A percentile compares a stretch with the other conserved stretches of the same genome.
Evolutionary conservation across 176 grass and related monocot genomes (phyloP).

Genomic region (Aegilops speltoides): DNA sequence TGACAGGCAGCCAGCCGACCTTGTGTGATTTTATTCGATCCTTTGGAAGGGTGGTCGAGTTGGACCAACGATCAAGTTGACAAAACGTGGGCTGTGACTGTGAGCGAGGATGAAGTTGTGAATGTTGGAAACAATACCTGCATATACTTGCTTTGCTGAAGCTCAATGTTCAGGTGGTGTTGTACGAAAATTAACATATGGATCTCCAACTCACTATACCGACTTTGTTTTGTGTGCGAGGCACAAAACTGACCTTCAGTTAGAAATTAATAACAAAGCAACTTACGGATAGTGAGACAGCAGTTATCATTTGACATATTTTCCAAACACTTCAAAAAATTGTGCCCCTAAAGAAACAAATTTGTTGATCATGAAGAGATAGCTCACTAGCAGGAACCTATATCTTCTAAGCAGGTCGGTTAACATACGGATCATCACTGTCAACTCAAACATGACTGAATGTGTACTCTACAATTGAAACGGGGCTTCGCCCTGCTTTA

Average conservation of each 20-base stretch:
- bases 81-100: neutral
- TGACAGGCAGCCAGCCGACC: slow-evolving; percentile 25
- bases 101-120: neutral
- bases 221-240: neutral
- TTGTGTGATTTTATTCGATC: slow-evolving; percentile 25
- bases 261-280: neutral
- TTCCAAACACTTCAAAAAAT: too few species aligned
- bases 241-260: neutral
- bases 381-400: too few species aligned
- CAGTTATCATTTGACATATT: too few species aligned
- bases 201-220: neutral
- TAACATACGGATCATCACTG: too few species aligned
- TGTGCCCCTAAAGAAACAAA: too few species aligned
- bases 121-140: neutral
- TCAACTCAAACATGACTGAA: too few species aligned
- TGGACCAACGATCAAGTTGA: slow-evolving; percentile 17
- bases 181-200: neutral
- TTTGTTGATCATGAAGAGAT: too few species aligned
- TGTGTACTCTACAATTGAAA: too few species aligned
- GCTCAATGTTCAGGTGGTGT: neutral
- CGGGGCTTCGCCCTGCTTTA: too few species aligned
- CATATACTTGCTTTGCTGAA: neutral
- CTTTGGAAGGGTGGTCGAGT: neutral
- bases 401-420: too few species aligned
- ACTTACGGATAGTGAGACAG: too few species aligned